Evolutionary conservation across 2,329 filamentous ascomycete species (phyloP).

Genomic region (Neurospora sp.): DNA sequence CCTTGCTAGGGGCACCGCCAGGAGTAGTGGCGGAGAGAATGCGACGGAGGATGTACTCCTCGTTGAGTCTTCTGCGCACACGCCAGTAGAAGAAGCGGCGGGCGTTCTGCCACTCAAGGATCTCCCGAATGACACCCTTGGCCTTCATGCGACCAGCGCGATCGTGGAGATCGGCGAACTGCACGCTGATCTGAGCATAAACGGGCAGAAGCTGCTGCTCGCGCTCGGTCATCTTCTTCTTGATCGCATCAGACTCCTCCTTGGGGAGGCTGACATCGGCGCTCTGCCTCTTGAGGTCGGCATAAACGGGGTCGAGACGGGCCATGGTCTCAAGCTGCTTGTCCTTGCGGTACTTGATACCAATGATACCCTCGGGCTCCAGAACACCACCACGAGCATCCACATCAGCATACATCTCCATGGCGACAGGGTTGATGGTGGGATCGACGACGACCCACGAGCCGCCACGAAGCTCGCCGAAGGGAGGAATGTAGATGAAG

Average conservation of each 20-base stretch:
- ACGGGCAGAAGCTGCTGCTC: conserved; percentile 87
- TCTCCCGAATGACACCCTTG: conserved; percentile 83
- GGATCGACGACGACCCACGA: conserved; percentile 99
- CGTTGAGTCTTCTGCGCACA: conserved; percentile 88
- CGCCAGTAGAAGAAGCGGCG: conserved; percentile 99
- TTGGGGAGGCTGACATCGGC: conserved; percentile 52
- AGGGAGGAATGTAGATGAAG: conserved; percentile 97
- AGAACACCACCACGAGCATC: conserved; percentile 94
- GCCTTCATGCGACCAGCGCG: conserved; percentile 96
- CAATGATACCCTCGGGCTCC: conserved; percentile 94
- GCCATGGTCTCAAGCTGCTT: conserved; percentile 98
- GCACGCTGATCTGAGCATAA: conserved; percentile 89
- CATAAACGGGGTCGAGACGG: conserved; percentile 78
- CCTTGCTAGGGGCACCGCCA: conserved; percentile 25
- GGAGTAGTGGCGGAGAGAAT: conserved; percentile 44
- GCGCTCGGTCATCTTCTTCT: conserved; percentile 72
- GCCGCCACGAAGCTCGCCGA: conserved; percentile 92
- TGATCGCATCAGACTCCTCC: conserved; percentile 69
- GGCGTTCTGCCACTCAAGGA: conserved; percentile 77
- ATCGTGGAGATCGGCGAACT: conserved; percentile 96
- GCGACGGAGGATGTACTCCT: conserved; percentile 93
- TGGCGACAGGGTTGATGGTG: conserved; percentile 89
- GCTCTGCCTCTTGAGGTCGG: conserved; percentile 71
- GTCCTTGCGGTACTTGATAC: conserved; percentile 97
- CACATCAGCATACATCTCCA: conserved; percentile 99